phyloP scores from a whole-genome alignment of 2,329 filamentous ascomycete genomes.

The Phoma sp. region DNA sequence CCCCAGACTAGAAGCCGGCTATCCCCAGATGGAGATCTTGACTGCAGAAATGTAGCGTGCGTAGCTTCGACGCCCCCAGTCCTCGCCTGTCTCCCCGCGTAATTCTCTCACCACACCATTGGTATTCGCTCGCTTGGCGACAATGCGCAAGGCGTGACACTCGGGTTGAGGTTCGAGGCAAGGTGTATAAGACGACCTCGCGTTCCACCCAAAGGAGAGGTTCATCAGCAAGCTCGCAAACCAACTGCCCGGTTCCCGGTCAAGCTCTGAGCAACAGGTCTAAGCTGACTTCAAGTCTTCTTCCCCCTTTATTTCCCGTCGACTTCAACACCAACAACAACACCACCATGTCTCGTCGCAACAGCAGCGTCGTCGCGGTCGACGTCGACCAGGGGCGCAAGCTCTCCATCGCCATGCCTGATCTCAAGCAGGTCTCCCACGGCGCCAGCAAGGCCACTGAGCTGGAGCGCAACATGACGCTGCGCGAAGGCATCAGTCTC shows the following conservation, averaged over 20 bases:
- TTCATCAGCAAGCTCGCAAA: slow-evolving; percentile 24
- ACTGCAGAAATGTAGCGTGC: slow-evolving; percentile 11
- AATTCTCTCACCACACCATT: slow-evolving; percentile 29
- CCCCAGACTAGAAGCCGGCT: slow-evolving; percentile 24
- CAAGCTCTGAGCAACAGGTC: slow-evolving; percentile 17
- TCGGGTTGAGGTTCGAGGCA: slow-evolving; percentile 14
- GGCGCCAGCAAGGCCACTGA: slow-evolving; percentile 49
- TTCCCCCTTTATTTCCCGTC: background rate
- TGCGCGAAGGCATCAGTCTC: slow-evolving; percentile 75
- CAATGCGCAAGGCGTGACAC: slow-evolving; percentile 18
- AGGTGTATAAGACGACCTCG: slow-evolving; percentile 30
- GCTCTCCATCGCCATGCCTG: slow-evolving; percentile 37
- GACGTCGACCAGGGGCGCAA: slow-evolving; percentile 40
- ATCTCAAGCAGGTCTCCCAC: slow-evolving; percentile 35
- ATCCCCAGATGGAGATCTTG: slow-evolving; percentile 16
- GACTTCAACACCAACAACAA: slow-evolving; percentile 1
- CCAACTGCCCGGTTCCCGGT: slow-evolving; percentile 24
- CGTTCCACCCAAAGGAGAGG: slow-evolving; percentile 15
- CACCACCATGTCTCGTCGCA: slow-evolving; percentile 40
- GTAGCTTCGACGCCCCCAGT: slow-evolving; percentile 17
- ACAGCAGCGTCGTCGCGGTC: slow-evolving; percentile 41
- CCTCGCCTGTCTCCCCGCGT: slow-evolving; percentile 33
- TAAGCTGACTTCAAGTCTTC: slow-evolving; percentile 15
- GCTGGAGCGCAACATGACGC: slow-evolving; percentile 56
- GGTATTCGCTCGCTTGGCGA: slow-evolving; percentile 26